Conservation (phyloP, 352 stramenopile species). For the Phytophthora fragariaefolia region DNA sequence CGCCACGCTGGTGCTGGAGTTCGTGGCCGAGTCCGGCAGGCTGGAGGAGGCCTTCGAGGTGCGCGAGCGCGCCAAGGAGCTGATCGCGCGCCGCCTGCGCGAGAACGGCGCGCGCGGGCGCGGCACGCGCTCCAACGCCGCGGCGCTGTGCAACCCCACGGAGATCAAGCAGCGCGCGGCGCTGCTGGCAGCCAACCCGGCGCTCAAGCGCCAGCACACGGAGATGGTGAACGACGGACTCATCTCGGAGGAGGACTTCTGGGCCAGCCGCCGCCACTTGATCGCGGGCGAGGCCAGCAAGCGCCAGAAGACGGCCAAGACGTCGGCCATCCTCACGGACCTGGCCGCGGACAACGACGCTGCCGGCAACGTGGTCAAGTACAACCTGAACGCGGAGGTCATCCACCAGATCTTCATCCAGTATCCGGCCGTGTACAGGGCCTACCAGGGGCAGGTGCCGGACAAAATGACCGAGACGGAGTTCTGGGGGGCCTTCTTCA, state of each 20-base stretch:
- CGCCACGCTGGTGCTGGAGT: slow-evolving; percentile 77
- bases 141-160: slow-evolving; percentile 67
- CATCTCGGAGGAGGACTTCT: slow-evolving; percentile 89
- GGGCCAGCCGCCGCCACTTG: slow-evolving; percentile 81
- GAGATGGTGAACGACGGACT: slow-evolving; percentile 90
- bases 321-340: slow-evolving; percentile 85
- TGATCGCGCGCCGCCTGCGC: slow-evolving; percentile 63
- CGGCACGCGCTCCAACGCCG: slow-evolving; percentile 48
- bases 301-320: slow-evolving; percentile 86
- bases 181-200: slow-evolving; percentile 72
- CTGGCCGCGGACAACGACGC: slow-evolving; percentile 75
- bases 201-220: slow-evolving; percentile 85
- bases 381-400: slow-evolving; percentile 89
- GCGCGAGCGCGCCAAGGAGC: slow-evolving; percentile 74
- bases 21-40: slow-evolving; percentile 48
- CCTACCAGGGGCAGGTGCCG: slow-evolving; percentile 85
- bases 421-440: slow-evolving; percentile 86
- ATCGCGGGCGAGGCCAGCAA: slow-evolving; percentile 87
- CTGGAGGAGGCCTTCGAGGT: slow-evolving; percentile 74
- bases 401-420: slow-evolving; percentile 93
- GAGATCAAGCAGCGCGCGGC: slow-evolving; percentile 88
- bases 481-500: slow-evolving; percentile 90
- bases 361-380: slow-evolving; percentile 85
- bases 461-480: slow-evolving; percentile 92
- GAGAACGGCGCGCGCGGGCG: slow-evolving; percentile 47